A percentile compares a stretch with the other conserved stretches of the same genome.
phyloP scores from a whole-genome alignment of 2,329 filamentous ascomycete species.

The Neonectria coccinea region DNA sequence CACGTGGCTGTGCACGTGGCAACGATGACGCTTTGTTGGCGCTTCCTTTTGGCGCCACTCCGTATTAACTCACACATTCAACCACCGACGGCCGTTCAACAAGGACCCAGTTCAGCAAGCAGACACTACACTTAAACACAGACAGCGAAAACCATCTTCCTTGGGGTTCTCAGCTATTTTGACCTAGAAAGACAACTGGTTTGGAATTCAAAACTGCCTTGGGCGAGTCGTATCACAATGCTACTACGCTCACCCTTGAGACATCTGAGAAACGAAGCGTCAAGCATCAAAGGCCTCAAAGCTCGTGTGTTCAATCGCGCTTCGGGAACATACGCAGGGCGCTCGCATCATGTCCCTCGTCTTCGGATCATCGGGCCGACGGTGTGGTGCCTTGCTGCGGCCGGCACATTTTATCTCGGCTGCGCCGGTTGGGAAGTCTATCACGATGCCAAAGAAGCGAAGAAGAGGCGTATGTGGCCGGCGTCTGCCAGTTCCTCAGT shows the following conservation, averaged over 20 bases:
- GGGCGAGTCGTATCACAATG: background rate
- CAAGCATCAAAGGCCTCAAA: background rate
- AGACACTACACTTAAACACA: too few species aligned
- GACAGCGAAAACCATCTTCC: too few species aligned
- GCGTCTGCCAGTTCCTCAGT: background rate
- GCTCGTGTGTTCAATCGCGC: background rate
- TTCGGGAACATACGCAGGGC: background rate
- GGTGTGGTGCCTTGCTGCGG: constrained; percentile 9
- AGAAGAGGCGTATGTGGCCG: background rate
- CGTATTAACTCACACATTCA: too few species aligned
- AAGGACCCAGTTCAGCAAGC: too few species aligned
- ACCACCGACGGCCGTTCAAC: too few species aligned
- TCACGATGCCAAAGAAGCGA: constrained; percentile 5
- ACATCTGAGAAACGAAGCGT: background rate
- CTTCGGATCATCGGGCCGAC: constrained; percentile 7
- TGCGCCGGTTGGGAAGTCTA: constrained; percentile 18
- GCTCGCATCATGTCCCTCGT: background rate
- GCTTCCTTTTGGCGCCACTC: too few species aligned
- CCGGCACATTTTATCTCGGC: constrained; percentile 12
- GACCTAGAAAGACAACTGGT: background rate
- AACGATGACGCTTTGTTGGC: too few species aligned
- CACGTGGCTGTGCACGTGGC: too few species aligned
- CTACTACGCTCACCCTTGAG: background rate
- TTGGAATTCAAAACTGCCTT: background rate
- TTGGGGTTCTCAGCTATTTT: background rate